Percentiles rank a stretch among this genome's conserved stretches.
Conservation (phyloP, 345 rosid species). For the Raphanus sativus region DNA sequence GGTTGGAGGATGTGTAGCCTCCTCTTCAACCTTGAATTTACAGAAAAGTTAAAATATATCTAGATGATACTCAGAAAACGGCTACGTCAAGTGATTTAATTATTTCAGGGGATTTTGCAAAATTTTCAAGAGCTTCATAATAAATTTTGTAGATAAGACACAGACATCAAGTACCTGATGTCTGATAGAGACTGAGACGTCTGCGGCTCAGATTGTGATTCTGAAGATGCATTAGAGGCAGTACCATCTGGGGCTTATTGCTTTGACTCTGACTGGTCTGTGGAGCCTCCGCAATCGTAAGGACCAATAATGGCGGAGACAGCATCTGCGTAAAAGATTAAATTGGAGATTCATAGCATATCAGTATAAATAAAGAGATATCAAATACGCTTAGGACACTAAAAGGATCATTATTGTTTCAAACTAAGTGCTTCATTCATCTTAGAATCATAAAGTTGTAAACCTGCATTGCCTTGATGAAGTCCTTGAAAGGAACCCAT, state of each 20-base stretch:
- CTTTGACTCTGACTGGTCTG: slow-evolving; percentile 47
- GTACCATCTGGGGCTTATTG: too few species aligned
- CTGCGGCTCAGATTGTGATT: slow-evolving; percentile 45
- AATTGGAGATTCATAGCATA: too few species aligned
- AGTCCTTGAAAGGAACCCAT: slow-evolving; percentile 82
- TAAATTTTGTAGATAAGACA: background rate
- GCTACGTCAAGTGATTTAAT: background rate
- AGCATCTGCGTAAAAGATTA: slow-evolving; percentile 52
- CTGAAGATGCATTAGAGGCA: slow-evolving; percentile 49
- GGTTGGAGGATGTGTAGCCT: slow-evolving; percentile 38
- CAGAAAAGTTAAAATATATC: too few species aligned
- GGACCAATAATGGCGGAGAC: slow-evolving; percentile 77
- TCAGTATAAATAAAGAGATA: too few species aligned
- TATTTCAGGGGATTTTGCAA: slow-evolving; percentile 6
- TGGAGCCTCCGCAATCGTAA: slow-evolving; percentile 69
- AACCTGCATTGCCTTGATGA: slow-evolving; percentile 85
- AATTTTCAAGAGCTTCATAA: too few species aligned
- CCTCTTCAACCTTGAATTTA: too few species aligned
- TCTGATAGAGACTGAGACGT: slow-evolving; percentile 43
- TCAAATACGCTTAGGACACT: too few species aligned
- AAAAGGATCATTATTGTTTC: too few species aligned
- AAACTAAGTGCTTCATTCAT: too few species aligned
- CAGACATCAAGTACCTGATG: slow-evolving; percentile 48
- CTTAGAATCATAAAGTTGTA: too few species aligned
- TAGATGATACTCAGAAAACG: background rate